Conservation (phyloP, 345 rosid species). For the Bruguiera parviflora region DNA sequence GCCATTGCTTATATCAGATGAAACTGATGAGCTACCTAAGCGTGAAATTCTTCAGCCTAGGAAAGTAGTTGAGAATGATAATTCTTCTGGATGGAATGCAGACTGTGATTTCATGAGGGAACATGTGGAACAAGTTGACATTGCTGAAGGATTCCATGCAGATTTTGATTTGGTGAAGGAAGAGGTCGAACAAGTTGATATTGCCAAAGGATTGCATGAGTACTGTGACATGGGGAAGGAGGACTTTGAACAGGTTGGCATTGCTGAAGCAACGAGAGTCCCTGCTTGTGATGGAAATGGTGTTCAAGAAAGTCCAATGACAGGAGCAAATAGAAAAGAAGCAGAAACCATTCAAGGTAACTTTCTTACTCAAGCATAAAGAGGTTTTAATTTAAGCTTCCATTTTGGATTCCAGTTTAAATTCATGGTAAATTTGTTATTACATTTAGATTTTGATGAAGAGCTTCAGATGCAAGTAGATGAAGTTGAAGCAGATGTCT, state of each 20-base stretch:
- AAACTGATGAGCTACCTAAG: conserved; percentile 24
- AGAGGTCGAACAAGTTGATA: conserved; percentile 21
- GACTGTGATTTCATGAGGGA: neutral
- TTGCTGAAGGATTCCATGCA: no score
- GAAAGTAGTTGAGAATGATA: conserved; percentile 24
- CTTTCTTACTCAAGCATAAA: conserved; percentile 39
- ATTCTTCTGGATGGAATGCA: conserved; percentile 1
- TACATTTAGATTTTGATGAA: conserved; percentile 39
- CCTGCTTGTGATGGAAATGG: conserved; percentile 14
- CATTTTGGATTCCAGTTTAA: conserved; percentile 5
- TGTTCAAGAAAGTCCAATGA: conserved; percentile 21
- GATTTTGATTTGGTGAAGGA: conserved; percentile 13
- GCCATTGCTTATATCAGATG: conserved; percentile 23
- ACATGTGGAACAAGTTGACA: neutral
- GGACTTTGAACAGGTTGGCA: no score
- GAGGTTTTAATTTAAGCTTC: conserved; percentile 25
- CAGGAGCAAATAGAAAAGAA: conserved; percentile 18
- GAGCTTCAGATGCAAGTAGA: conserved; percentile 39
- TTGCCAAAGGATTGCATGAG: neutral
- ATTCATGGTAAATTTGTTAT: neutral
- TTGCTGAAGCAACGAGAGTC: conserved; percentile 16
- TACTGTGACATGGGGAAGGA: no score
- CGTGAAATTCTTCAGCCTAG: conserved; percentile 19
- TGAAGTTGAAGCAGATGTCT: conserved; percentile 64
- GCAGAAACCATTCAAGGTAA: conserved; percentile 41